A percentile compares a stretch with the other conserved stretches of the same genome.
These are phyloP conservation scores for Plasmodium coatneyi DNA, from an alignment of 169 alveolate genomes.

Conservation along the genomic window DNA sequence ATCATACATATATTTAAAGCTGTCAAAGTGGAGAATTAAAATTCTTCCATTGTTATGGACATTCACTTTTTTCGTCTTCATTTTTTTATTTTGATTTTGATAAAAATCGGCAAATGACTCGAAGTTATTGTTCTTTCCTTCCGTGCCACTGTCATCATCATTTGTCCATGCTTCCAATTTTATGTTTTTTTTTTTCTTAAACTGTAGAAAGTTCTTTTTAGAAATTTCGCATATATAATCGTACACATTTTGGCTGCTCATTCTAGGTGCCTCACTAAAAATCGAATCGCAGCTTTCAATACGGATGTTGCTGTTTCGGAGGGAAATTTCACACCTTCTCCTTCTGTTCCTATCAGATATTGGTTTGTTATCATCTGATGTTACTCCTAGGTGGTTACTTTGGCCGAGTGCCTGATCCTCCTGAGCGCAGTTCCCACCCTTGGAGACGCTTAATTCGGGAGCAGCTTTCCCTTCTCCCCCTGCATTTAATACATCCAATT, in stretches of 20 bases:
- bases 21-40: slow-evolving; percentile 64
- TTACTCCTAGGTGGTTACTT: not conserved
- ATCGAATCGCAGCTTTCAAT: slow-evolving; percentile 21
- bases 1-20: slow-evolving; percentile 29
- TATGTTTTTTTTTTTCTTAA: slow-evolving; percentile 20
- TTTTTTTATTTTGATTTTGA: slow-evolving; percentile 59
- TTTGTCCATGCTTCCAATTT: slow-evolving; percentile 14
- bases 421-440: not conserved
- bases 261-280: not conserved
- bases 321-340: slow-evolving; percentile 17
- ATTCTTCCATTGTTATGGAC: slow-evolving; percentile 61
- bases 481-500: not conserved
- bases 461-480: not conserved
- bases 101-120: slow-evolving; percentile 69
- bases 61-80: slow-evolving; percentile 13
- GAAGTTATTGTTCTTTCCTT: slow-evolving; percentile 13
- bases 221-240: slow-evolving; percentile 63
- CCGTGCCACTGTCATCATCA: not conserved
- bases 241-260: not conserved
- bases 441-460: not conserved
- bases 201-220: slow-evolving; percentile 34
- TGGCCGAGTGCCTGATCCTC: not conserved
- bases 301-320: slow-evolving; percentile 50
- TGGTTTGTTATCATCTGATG: not conserved
- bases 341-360: not conserved